Conservation (phyloP, 2,329 filamentous ascomycete species). For the Monilinia vaccinii-corymbosi region DNA sequence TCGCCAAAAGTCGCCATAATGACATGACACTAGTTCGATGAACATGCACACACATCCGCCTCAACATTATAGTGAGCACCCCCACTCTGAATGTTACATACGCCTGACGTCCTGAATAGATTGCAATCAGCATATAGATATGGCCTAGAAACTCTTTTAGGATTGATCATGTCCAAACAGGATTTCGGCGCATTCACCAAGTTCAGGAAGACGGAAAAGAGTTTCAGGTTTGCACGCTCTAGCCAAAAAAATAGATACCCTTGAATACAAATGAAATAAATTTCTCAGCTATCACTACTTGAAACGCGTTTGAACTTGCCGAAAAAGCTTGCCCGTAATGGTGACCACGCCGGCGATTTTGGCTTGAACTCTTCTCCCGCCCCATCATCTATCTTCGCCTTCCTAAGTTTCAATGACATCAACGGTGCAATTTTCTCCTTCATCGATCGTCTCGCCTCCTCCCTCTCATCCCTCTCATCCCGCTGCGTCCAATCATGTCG, state of each 20-base stretch:
- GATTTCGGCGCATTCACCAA: not conserved
- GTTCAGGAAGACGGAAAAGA: not conserved
- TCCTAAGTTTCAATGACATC: slow-evolving; percentile 37
- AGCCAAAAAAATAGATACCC: not conserved
- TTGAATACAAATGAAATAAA: not conserved
- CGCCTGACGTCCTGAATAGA: not conserved
- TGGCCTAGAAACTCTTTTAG: not conserved
- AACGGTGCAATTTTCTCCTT: slow-evolving; percentile 22
- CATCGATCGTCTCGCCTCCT: slow-evolving; percentile 17
- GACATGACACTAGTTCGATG: not conserved
- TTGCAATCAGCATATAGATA: too few species aligned
- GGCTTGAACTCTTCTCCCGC: not conserved
- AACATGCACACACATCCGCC: not conserved
- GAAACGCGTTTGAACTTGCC: slow-evolving; percentile 24
- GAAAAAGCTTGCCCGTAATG: slow-evolving; percentile 20
- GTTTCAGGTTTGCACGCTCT: not conserved
- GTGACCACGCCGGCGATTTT: not conserved
- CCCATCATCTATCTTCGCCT: slow-evolving; percentile 23
- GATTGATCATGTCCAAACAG: not conserved
- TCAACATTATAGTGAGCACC: not conserved
- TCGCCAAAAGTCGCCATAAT: not conserved
- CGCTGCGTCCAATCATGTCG: slow-evolving; percentile 48
- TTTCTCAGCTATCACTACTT: slow-evolving; percentile 16
- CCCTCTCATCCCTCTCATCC: slow-evolving; percentile 42
- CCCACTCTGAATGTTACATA: not conserved